Base-by-base conservation (phyloP, 306 rosid species). In the Lathyrus oleraceus region DNA sequence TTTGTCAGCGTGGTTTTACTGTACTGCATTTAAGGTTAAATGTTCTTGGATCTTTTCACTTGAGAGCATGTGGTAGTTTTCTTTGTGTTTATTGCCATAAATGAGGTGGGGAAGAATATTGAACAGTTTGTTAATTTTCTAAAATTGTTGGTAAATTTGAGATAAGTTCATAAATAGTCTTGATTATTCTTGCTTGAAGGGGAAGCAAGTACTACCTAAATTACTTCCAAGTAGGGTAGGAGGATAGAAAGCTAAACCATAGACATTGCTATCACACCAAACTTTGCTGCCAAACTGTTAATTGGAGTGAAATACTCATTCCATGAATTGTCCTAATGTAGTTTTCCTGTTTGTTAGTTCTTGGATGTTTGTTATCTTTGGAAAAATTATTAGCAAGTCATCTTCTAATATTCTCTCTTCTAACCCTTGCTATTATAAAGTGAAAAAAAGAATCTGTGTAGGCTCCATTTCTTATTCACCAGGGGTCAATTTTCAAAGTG, bases 61-160 rank as follows among this genome's bases (percentile, higher is more conserved):
- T 64, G 65, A 64, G 56, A 30, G 45, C 21, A 21, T 5, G 39
- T 42, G 19, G 12, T 52, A 35, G 57, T 40, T 69, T 61, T 76
- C 25, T 49, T 17, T 32, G 3, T 28, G 49, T 39, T 61, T 32
- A 14, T 53, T 61, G 61, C 44, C 42, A 19, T 42, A 52, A 61
- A 10, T 51, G 44, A 30, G 57, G 16, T 51, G 23, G 32, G 57
- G 16, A 52, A 28, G 12, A 14, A 11, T 4, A 35, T n/a, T 45
- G 19, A 49, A 16, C 10, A 8, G 56, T 49, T 47, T 75, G 8
- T 53, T 43, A 32, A 32, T 42, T 67, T 30, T 21, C 10, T 60
- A 39, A 16, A 56, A 17, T 15, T 8, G 57, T 40, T 28, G 60
- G 58, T 28, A 49, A 14, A 60, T 39, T 60, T 28, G 21, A 36